Evolutionary conservation across 768 basidiomycete genomes (phyloP), one percentile per base, ranked within the genome.

Genomic region (Cystofilobasidium capitatum): DNA sequence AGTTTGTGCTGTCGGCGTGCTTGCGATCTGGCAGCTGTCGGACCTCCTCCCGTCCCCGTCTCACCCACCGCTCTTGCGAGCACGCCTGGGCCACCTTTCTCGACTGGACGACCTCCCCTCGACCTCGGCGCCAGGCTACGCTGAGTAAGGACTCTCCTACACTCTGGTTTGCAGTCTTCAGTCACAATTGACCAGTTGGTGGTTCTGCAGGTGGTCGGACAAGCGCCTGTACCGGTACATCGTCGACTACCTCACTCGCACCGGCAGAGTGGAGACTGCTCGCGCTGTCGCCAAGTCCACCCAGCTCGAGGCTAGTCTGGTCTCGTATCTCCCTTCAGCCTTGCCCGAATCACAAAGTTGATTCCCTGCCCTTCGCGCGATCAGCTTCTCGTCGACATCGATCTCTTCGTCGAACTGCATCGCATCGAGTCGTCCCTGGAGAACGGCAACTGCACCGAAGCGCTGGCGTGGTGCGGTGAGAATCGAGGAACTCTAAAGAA

Each of bases 401-500:
- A 93, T 63, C 81, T 97, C 24, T 97, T 96, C 77, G 85, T 84
- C 70, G 91, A 96, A 69, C 89, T 97, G 60, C 83, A 82, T 40
- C 83, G 87, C 66, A 93, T 98, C 71, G 91, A 96, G 77, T 80
- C 81, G 12, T 91, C 90, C 0, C 81, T 99, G 45, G 76, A 80
- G 8, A 79, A 79, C 35, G 85, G 88, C 69, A 88, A 86, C 70
- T 93, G 91, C 71, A 81, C 86, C 8, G 91, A 96, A 77, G 94
- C 94, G 17, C 80, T 99, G 55, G 82, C 84, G 24, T 99, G 94
- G 94, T 97, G 92, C 73, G 91, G 85, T 70, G 96, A 99, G 81
- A 97, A 99, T 78, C 88, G 93, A 76, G 83, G 85, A 36, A 88
- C 89, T 16, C 82, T 99, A 70, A 85, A 90, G 62, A 98, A 97